These are phyloP conservation scores for Medicago lupulina DNA, from an alignment of 306 rosid species.

Conservation along the genomic window DNA sequence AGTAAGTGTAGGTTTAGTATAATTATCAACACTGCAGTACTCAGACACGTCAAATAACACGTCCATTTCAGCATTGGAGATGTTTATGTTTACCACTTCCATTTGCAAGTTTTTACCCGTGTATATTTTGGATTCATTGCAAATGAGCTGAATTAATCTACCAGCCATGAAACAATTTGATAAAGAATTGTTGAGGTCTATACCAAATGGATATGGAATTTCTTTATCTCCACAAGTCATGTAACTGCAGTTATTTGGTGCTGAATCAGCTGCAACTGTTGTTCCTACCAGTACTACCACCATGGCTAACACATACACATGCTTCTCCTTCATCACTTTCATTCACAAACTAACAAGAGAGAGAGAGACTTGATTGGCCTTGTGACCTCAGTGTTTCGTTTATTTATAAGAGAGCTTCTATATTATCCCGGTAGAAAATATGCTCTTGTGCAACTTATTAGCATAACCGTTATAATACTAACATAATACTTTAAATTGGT, in stretches of 20 bases:
- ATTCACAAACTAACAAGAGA: neutral
- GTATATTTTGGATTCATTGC: neutral
- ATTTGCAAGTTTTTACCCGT: neutral
- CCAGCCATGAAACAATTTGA: neutral
- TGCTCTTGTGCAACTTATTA: fast-evolving
- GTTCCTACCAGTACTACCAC: neutral
- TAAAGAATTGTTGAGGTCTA: neutral
- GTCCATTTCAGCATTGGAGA: constrained; percentile 14
- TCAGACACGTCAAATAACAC: neutral
- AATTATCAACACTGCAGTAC: neutral
- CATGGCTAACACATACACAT: neutral
- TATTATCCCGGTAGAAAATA: too few relatives aligned
- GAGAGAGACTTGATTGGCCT: neutral
- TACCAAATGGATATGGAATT: constrained; percentile 58
- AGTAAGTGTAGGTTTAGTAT: neutral
- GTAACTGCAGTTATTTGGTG: neutral
- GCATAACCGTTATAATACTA: too few relatives aligned
- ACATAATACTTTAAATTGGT: too few relatives aligned
- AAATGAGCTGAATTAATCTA: neutral
- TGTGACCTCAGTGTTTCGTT: neutral
- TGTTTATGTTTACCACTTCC: neutral
- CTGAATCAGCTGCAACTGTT: neutral
- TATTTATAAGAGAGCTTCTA: neutral
- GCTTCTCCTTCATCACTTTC: neutral
- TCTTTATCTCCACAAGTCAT: neutral